Evolutionary conservation across 306 rosid genomes (phyloP).

Genomic region (Macrotyloma uniflorum): DNA sequence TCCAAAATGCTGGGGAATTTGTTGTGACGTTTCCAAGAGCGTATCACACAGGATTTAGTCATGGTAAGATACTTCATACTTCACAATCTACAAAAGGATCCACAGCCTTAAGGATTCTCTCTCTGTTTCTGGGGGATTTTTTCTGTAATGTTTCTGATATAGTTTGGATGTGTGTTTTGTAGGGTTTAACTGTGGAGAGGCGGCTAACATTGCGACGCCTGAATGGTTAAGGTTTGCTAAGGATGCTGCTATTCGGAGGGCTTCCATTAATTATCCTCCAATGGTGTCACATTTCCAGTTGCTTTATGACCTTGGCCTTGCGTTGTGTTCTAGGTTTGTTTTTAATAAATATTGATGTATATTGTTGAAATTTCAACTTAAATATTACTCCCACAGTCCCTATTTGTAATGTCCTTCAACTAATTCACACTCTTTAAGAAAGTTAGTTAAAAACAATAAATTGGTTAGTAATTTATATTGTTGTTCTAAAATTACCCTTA

Average conservation of each 20-base stretch:
- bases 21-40: slow-evolving; percentile 99
- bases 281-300: slow-evolving; percentile 99
- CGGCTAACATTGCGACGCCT: slow-evolving; percentile 98
- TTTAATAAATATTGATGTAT: background rate
- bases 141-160: slow-evolving; percentile 37
- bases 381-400: no score
- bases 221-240: slow-evolving; percentile 98
- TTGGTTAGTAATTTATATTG: no score
- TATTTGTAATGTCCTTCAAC: no score
- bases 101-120: background rate
- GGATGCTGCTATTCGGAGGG: slow-evolving; percentile 98
- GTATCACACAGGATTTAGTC: slow-evolving; percentile 98
- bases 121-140: background rate
- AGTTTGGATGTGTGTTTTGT: slow-evolving; percentile 36
- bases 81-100: slow-evolving; percentile 10
- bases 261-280: slow-evolving; percentile 94
- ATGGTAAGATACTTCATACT: slow-evolving; percentile 63
- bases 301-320: slow-evolving; percentile 95
- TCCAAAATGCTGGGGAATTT: slow-evolving; percentile 98
- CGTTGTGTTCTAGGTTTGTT: slow-evolving; percentile 87
- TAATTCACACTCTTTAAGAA: no score
- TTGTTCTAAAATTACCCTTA: no score
- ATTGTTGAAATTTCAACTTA: background rate
- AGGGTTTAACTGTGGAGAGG: slow-evolving; percentile 99
- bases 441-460: no score